These are phyloP conservation scores for Ligustrum vulgare DNA, from an alignment of 257 asterid species.

Conservation along the genomic window DNA sequence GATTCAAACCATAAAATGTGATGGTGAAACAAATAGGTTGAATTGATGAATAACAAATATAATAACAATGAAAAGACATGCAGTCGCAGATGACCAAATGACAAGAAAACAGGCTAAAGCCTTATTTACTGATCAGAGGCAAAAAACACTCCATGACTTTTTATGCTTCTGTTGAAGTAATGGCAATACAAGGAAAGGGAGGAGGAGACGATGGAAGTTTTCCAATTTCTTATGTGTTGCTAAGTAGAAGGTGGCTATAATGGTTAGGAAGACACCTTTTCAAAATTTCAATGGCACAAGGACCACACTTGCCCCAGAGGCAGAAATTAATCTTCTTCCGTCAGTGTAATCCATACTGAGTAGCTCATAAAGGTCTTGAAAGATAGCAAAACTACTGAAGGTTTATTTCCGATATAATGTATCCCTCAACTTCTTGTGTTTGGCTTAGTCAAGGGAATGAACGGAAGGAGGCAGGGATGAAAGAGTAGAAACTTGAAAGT, in stretches of 20 bases:
- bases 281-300: background rate
- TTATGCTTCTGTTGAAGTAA: background rate
- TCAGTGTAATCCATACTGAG: background rate
- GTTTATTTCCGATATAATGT: background rate
- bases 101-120: background rate
- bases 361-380: background rate
- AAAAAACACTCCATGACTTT: background rate
- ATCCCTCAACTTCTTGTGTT: background rate
- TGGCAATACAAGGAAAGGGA: background rate
- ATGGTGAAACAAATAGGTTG: background rate
- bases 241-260: background rate
- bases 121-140: background rate
- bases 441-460: background rate
- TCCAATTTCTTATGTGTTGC: no score
- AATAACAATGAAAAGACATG: background rate
- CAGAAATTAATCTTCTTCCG: background rate
- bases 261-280: background rate
- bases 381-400: background rate
- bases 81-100: background rate
- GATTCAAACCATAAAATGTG: background rate
- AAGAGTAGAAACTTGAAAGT: background rate
- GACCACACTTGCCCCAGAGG: background rate
- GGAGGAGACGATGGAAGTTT: background rate
- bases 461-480: background rate
- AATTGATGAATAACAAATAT: background rate